Base-by-base conservation (phyloP, 306 rosid genomes). In the Gleditsia sinensis region DNA sequence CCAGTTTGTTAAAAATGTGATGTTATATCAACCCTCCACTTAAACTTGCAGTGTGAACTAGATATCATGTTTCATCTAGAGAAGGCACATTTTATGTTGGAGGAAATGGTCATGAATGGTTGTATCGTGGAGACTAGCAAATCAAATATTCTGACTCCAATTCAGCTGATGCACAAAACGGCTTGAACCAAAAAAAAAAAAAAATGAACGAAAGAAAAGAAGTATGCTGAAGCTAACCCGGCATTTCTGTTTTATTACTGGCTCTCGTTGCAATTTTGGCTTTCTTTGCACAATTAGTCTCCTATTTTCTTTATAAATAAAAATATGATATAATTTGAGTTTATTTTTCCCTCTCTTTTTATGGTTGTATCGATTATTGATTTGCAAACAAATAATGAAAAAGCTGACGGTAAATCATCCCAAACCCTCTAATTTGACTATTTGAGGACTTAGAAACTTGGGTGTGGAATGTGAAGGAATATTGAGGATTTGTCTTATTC, bases 101-200 rank as follows among this genome's bases (percentile, higher is more conserved):
- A 86, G 77, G 89, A 84, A 67, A 84, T 84, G 87, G 87, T 86
- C 66, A 80, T 86, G 89, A 86, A 86, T 56, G 88, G 87, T 12
- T 84, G 86, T 46, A 49, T 84, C 24, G 81, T 84, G 21, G 89
- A 86, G 77, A 84, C 81, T 14, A 81, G 83, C 81, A 81, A 84
- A 80, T 34, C 77, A 28, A 81, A 77, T 75, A 86, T 86, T 66
- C 72, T 81, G 72, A 71, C 86, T 9, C 88, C 86, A 12, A 83
- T 88, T 27, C 88, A 83, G 27, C 83, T 83, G 67, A 85, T 76
- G 82, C 87, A 83, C 49, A 81, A 85, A 76, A 20, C 81, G 9
- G 76, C 75, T 10, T 76, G 67, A 86, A 0, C 9, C 2, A 16
- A 5, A 9, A 21, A 3, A 7, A 16, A 5, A 9, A 21, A 3